Percentiles rank a stretch among this genome's conserved stretches.
Evolutionary conservation across 495 filamentous ascomycete species (phyloP).

Genomic region (Chaetomium cochliodes): DNA sequence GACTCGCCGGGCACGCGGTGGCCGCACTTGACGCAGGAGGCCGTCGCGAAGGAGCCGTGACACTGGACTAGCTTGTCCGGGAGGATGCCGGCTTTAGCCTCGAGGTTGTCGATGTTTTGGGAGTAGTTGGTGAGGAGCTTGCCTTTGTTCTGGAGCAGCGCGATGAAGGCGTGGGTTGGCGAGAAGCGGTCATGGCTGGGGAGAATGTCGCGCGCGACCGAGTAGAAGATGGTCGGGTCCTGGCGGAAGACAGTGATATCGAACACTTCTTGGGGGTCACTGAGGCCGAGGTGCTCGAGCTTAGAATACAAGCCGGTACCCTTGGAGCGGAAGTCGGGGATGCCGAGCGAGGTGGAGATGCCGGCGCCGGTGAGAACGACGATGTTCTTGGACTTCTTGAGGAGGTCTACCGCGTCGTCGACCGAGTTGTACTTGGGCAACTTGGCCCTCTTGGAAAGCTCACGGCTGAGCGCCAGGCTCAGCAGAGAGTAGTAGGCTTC

Average conservation of each 20-base stretch:
- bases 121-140: conserved; percentile 96
- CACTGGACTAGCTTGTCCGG: conserved; percentile 90
- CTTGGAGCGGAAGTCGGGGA: conserved; percentile 84
- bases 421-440: conserved; percentile 78
- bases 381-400: conserved; percentile 75
- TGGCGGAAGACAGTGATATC: conserved; percentile 82
- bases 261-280: conserved; percentile 92
- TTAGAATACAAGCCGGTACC: conserved; percentile 85
- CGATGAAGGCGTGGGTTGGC: conserved; percentile 92
- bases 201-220: conserved; percentile 84
- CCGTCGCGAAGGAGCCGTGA: conserved; percentile 92
- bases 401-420: conserved; percentile 78
- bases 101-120: conserved; percentile 98
- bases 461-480: conserved; percentile 73
- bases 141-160: conserved; percentile 83
- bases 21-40: conserved; percentile 81
- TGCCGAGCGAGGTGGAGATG: conserved; percentile 85
- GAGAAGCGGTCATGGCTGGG: conserved; percentile 70
- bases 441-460: conserved; percentile 78
- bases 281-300: conserved; percentile 66
- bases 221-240: conserved; percentile 89
- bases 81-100: conserved; percentile 78
- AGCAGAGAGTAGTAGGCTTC: conserved; percentile 73
- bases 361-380: conserved; percentile 93
- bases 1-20: conserved; percentile 70